These are phyloP conservation scores for Staphylotrichum longicolle DNA, from an alignment of 495 filamentous ascomycete genomes.

Conservation along the genomic window DNA sequence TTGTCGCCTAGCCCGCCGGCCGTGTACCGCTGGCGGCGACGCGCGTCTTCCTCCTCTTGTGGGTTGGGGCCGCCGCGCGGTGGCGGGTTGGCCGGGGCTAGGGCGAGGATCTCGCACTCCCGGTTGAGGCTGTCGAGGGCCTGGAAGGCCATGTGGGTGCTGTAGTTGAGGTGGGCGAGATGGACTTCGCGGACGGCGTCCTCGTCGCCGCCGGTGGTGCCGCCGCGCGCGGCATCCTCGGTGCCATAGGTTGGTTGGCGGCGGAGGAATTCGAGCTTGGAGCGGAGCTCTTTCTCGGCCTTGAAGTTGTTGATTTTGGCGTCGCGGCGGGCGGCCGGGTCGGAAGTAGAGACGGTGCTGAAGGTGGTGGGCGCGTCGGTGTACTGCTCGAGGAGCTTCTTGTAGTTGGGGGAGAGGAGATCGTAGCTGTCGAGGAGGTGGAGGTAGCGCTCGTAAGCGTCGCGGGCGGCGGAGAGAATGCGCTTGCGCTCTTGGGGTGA, in stretches of 20 bases:
- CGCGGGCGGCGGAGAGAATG: conserved; percentile 59
- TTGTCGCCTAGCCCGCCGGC: conserved; percentile 26
- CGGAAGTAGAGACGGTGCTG: conserved; percentile 60
- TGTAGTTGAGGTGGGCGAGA: conserved; percentile 67
- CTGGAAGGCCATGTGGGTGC: conserved; percentile 78
- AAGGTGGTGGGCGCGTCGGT: conserved; percentile 64
- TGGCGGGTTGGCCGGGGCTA: conserved; percentile 51
- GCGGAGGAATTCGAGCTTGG: conserved; percentile 63
- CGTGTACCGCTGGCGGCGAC: conserved; percentile 38
- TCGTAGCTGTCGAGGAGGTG: conserved; percentile 73
- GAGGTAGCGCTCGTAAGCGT: conserved; percentile 73
- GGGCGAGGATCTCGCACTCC: conserved; percentile 76
- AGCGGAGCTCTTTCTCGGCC: conserved; percentile 81
- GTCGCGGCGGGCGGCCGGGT: conserved; percentile 70
- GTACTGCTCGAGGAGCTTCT: conserved; percentile 69
- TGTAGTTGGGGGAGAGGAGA: conserved; percentile 64
- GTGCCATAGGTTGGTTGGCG: conserved; percentile 41
- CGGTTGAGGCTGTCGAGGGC: conserved; percentile 77
- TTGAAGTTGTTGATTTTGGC: conserved; percentile 84
- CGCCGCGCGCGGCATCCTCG: conserved; percentile 60
- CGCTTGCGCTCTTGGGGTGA: conserved; percentile 59
- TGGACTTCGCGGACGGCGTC: conserved; percentile 74
- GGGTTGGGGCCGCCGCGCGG: neutral
- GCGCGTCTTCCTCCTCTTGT: conserved; percentile 46
- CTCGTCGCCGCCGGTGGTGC: conserved; percentile 68